Evolutionary conservation across 192 early-diverging fungal genomes (phyloP).

Genomic region (Backusella mclennaniae): DNA sequence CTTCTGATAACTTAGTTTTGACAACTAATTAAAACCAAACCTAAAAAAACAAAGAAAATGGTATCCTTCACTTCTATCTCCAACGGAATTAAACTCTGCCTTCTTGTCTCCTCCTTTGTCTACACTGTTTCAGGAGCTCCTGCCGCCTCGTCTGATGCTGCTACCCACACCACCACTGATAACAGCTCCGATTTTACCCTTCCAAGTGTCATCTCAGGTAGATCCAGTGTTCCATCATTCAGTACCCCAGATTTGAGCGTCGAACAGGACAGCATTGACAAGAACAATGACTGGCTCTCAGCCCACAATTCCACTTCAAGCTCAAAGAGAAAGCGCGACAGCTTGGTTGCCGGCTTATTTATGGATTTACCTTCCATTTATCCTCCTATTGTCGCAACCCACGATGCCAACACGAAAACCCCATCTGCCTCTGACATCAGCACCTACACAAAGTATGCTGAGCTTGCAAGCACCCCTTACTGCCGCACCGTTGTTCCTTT

Average conservation of each 20-base stretch:
- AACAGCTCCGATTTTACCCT: neutral
- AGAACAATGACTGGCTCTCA: neutral
- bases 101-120: neutral
- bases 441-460: neutral
- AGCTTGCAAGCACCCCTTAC: neutral
- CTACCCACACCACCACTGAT: neutral
- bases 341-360: neutral
- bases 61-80: slow-evolving; percentile 6
- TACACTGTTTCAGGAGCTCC: neutral
- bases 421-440: neutral
- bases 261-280: neutral
- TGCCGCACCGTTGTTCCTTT: neutral
- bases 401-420: neutral
- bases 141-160: neutral
- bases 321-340: neutral
- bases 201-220: neutral
- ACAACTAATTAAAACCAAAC: neutral
- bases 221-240: neutral
- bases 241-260: neutral
- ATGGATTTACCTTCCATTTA: neutral
- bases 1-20: neutral
- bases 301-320: neutral
- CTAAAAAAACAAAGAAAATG: neutral
- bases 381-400: neutral
- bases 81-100: neutral